Evolutionary conservation across 306 rosid genomes (phyloP).

Genomic region (Ochetophila trinervis): DNA sequence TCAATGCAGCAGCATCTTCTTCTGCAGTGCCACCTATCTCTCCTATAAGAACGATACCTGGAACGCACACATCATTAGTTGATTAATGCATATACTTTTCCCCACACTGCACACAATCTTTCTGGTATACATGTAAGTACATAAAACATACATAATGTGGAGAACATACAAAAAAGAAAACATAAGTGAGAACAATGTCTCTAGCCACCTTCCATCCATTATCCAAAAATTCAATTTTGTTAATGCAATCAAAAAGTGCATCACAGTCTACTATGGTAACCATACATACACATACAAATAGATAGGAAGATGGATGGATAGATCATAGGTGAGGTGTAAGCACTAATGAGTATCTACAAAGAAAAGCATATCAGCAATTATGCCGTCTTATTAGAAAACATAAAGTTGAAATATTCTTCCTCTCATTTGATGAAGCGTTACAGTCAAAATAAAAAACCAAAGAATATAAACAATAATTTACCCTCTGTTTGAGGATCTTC

Average conservation of each 20-base stretch:
- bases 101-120: not conserved
- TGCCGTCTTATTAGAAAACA: not conserved
- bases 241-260: not conserved
- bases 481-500: slow-evolving; percentile 97
- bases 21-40: slow-evolving; percentile 99
- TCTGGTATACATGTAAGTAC: not conserved
- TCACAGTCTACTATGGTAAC: not conserved
- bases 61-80: slow-evolving; percentile 23
- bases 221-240: not conserved
- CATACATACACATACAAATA: not conserved
- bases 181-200: not conserved
- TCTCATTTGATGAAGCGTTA: not conserved
- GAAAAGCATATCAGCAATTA: not conserved
- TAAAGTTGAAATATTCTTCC: not conserved
- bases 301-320: not conserved
- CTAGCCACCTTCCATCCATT: not conserved
- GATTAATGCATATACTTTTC: slow-evolving; percentile 1
- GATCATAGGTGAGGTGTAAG: not conserved
- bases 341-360: not conserved
- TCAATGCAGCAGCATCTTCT: slow-evolving; percentile 98
- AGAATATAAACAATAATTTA: slow-evolving; percentile 23
- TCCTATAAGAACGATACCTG: slow-evolving; percentile 92
- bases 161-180: not conserved
- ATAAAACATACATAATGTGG: not conserved
- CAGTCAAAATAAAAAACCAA: not conserved